Percentiles rank a stretch among this genome's conserved stretches.
These are phyloP conservation scores for Theileria annulata DNA, from an alignment of 169 alveolate genomes.

Conservation along the genomic window DNA sequence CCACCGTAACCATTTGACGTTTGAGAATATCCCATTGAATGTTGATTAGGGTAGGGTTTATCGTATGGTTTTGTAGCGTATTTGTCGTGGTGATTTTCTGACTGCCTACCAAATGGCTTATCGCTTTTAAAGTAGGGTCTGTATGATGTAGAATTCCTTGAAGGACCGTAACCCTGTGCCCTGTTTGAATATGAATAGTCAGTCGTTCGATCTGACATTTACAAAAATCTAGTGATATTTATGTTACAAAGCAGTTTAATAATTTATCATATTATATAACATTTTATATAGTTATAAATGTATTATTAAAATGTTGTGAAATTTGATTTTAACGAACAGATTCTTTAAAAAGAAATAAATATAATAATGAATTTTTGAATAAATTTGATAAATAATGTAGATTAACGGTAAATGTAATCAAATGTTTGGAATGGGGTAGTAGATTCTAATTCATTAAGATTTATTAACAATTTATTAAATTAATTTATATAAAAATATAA, in stretches of 20 bases:
- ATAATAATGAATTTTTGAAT: too few relatives aligned
- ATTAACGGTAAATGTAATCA: too few relatives aligned
- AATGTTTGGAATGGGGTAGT: too few relatives aligned
- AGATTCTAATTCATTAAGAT: too few relatives aligned
- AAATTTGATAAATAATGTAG: too few relatives aligned
- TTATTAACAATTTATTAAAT: neutral
- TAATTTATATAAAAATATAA: too few relatives aligned
- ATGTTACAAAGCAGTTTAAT: neutral
- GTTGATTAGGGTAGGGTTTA: neutral
- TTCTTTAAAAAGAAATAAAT: too few relatives aligned
- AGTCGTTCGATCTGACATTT: constrained; percentile 1
- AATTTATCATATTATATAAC: neutral
- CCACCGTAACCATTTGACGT: neutral
- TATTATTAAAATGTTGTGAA: too few relatives aligned
- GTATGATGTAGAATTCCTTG: constrained; percentile 6
- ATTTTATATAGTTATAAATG: neutral
- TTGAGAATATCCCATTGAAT: neutral
- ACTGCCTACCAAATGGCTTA: neutral
- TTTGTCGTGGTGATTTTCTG: constrained; percentile 7
- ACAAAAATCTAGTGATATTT: neutral
- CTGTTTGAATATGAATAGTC: neutral
- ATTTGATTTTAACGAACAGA: too few relatives aligned
- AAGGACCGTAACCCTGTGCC: neutral
- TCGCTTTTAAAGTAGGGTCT: neutral
- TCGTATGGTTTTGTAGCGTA: constrained; percentile 16